phyloP scores from a whole-genome alignment of 1,284 basidiomycete species.

The Earliella scabrosa region DNA sequence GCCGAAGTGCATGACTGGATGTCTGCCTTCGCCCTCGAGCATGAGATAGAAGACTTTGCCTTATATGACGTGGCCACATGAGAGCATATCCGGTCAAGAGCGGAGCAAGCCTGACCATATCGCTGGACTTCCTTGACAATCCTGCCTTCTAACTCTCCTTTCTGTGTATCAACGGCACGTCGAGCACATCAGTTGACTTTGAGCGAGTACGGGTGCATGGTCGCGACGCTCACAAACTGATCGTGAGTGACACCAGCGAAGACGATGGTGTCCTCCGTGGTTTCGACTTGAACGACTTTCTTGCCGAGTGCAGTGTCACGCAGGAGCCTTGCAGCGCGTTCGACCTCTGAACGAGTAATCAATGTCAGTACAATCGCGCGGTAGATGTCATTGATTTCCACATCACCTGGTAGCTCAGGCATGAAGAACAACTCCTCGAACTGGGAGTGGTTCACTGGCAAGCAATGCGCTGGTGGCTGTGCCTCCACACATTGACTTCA shows the following conservation, averaged over 20 bases:
- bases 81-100: background rate
- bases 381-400: background rate
- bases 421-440: background rate
- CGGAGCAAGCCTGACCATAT: slow-evolving; percentile 49
- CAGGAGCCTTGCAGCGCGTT: slow-evolving; percentile 68
- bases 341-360: slow-evolving; percentile 59
- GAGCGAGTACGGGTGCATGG: too few relatives aligned
- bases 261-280: slow-evolving; percentile 72
- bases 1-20: slow-evolving; percentile 81
- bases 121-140: slow-evolving; percentile 63
- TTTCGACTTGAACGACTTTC: slow-evolving; percentile 60
- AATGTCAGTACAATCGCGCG: background rate
- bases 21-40: slow-evolving; percentile 63
- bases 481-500: too few relatives aligned
- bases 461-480: too few relatives aligned
- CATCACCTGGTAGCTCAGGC: slow-evolving; percentile 10
- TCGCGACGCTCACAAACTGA: slow-evolving; percentile 65
- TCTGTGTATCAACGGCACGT: background rate
- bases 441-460: too few relatives aligned
- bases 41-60: slow-evolving; percentile 83
- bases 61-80: slow-evolving; percentile 29
- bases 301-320: slow-evolving; percentile 60
- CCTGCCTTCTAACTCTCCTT: slow-evolving; percentile 56
- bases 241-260: slow-evolving; percentile 62
- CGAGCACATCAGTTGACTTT: background rate